A percentile compares a stretch with the other conserved stretches of the same genome.
Evolutionary conservation across 2,329 filamentous ascomycete genomes (phyloP).

Genomic region (Magnaporthiopsis incrustans): DNA sequence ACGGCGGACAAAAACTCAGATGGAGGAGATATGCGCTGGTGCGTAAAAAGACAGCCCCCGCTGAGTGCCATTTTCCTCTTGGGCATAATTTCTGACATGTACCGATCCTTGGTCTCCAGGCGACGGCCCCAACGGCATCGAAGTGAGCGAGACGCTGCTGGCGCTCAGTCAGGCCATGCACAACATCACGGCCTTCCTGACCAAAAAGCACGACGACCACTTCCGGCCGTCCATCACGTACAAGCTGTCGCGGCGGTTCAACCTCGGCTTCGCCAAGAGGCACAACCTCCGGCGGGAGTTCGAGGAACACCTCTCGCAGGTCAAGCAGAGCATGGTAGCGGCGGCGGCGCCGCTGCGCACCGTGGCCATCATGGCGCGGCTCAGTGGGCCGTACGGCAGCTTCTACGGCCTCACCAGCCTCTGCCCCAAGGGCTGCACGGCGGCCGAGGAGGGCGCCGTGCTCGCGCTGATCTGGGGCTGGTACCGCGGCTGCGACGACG

Average conservation of each 20-base stretch:
- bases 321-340: constrained; percentile 2
- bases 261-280: background rate
- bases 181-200: constrained; percentile 1
- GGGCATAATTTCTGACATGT: background rate
- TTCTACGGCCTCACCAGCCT: background rate
- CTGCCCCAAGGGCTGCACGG: background rate
- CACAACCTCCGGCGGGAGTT: constrained; percentile 1
- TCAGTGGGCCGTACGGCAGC: background rate
- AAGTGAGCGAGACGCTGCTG: background rate
- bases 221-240: constrained; percentile 4
- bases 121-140: background rate
- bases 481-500: background rate
- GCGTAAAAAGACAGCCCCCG: too few species aligned
- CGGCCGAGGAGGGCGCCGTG: constrained; percentile 1
- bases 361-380: background rate
- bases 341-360: constrained; percentile 5
- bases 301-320: background rate
- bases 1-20: background rate
- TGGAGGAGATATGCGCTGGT: background rate
- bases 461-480: background rate
- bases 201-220: constrained; percentile 5
- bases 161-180: constrained; percentile 6
- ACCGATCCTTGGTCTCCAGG: background rate
- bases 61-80: too few species aligned
- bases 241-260: background rate